Evolutionary conservation across 108 stramenopile genomes (phyloP), one percentile per base, ranked within the genome.

Genomic region (Mediolabrus comicus): DNA sequence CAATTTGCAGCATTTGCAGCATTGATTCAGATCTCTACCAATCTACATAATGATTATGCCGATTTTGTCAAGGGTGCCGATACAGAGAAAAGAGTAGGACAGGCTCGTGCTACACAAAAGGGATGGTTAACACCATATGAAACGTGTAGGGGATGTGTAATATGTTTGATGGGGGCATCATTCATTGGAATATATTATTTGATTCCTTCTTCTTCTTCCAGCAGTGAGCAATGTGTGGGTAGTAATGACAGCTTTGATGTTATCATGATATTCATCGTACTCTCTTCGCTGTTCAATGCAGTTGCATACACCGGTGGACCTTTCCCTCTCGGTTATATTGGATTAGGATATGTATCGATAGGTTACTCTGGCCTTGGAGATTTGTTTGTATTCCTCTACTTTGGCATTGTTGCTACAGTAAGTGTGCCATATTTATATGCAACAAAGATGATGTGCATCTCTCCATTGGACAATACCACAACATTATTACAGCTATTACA

Each of bases 11-110:
- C 62, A 30, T 80, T 80, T 60, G 79, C 79, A 22, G 28, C 31
- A 6, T 58, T 92, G 33, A 83, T 93, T 39, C 95, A 96, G 64
- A 75, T 96, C 39, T 89, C 88, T 7, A 93, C 92, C 9, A 96
- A 96, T 65, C 54, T 96, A 33, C 95, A 96, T 80, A 96, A 96
- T 60, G 95, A 96, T 67, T 96, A 96, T 66, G 91, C 91, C 17
- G 95, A 96, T 61, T 93, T 89, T 67, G 89, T 92, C 35, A 87
- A 86, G 77, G 95, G 95, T 10, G 95, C 95, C 34, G 94, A 90
- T 58, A 85, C 81, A 2, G 81, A 87, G 10, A 59, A 86, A 12
- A 82, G 95, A n/a, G 88, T 96, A 0, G 95, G 95, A 3, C 95
- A 96, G 66, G 87, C 90, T 10, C 81, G 95, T 30, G 95, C 95